phyloP scores from a whole-genome alignment of 106 monocot species.

The Gastrodia elata region DNA sequence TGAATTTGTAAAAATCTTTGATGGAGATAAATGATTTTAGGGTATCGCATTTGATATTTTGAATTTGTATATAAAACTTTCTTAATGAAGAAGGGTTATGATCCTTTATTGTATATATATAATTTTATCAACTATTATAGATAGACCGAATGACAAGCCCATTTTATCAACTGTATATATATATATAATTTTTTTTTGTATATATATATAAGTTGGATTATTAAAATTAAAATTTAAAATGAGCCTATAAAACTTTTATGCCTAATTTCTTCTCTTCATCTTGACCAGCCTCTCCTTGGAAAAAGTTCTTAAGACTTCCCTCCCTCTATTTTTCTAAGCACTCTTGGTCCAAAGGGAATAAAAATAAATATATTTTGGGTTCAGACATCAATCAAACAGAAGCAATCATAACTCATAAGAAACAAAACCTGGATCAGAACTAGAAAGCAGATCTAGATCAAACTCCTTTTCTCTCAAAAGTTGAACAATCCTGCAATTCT shows the following conservation, averaged over 20 bases:
- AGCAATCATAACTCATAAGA: background rate
- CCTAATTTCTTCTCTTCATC: background rate
- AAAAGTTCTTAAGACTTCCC: too few species aligned
- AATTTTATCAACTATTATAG: too few species aligned
- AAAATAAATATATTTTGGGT: background rate
- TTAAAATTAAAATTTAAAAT: background rate
- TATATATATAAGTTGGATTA: background rate
- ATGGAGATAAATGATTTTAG: too few species aligned
- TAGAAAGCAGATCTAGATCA: conserved; percentile 17
- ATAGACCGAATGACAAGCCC: too few species aligned
- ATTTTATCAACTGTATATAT: too few species aligned
- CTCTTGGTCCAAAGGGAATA: background rate
- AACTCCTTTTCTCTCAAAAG: conserved; percentile 17
- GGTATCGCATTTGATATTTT: too few species aligned
- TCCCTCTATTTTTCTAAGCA: too few species aligned
- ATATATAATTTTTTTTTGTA: background rate
- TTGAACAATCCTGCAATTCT: conserved; percentile 39
- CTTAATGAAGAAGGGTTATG: background rate
- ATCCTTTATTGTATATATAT: background rate
- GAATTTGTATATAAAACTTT: too few species aligned
- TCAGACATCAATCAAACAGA: background rate
- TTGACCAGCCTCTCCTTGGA: background rate
- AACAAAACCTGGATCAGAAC: conserved; percentile 37
- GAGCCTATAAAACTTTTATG: background rate
- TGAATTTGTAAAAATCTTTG: too few species aligned